Conservation (phyloP, 2,329 filamentous ascomycete species). For the Calonectria crousiana region DNA sequence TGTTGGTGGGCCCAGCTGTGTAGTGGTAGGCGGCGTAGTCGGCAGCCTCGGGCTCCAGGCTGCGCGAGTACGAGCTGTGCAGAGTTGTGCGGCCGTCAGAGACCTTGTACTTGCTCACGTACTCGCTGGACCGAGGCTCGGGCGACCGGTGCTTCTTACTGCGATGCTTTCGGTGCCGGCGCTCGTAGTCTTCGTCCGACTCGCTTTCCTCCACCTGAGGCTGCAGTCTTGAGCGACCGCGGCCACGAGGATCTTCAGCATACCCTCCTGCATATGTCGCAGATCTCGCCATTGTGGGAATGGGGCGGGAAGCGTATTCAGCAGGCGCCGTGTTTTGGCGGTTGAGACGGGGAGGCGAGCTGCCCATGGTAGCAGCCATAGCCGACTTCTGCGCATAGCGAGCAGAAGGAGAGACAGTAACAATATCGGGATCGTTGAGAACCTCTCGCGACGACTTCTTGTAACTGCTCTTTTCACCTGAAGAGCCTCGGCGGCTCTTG, state of each 20-base stretch:
- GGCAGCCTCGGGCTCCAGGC: constrained; percentile 39
- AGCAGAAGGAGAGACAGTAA: constrained; percentile 45
- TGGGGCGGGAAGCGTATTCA: constrained; percentile 46
- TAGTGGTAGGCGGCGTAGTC: constrained; percentile 39
- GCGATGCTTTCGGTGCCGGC: constrained; percentile 50
- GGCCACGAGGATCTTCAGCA: constrained; percentile 50
- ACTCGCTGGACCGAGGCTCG: constrained; percentile 40
- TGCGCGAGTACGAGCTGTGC: constrained; percentile 45
- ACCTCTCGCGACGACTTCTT: constrained; percentile 49
- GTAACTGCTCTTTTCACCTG: constrained; percentile 46
- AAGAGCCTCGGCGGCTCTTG: constrained; percentile 50
- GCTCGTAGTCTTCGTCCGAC: constrained; percentile 50
- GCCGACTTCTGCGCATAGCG: constrained; percentile 46
- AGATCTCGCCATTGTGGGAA: constrained; percentile 46
- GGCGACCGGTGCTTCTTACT: constrained; percentile 52
- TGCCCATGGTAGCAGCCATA: constrained; percentile 39
- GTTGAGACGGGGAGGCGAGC: constrained; percentile 50
- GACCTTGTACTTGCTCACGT: constrained; percentile 47
- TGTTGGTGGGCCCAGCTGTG: constrained; percentile 21
- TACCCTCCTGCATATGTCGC: constrained; percentile 49
- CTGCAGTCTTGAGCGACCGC: constrained; percentile 52
- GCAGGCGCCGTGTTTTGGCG: constrained; percentile 52
- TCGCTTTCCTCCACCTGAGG: constrained; percentile 52
- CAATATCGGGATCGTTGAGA: constrained; percentile 47
- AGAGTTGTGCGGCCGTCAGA: constrained; percentile 44